Conservation (phyloP, 768 basidiomycete genomes). For the Suillus paluster region DNA sequence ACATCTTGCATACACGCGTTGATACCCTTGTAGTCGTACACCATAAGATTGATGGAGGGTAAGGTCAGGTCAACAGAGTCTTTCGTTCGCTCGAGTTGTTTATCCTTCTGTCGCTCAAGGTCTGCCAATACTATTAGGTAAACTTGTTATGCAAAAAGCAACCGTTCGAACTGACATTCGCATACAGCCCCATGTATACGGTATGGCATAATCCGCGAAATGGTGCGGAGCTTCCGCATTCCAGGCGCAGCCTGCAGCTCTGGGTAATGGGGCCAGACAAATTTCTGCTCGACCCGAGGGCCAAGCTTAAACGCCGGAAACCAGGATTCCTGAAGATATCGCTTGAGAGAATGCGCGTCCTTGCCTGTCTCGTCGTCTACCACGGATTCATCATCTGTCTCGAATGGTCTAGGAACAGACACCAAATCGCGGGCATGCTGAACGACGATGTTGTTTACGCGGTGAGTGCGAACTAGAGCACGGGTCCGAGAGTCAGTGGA, state of each 20-base stretch:
- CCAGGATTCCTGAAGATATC: conserved; percentile 17
- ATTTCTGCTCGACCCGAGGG: not conserved
- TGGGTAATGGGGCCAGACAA: conserved; percentile 13
- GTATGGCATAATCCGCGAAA: conserved; percentile 8
- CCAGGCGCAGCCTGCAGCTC: conserved; percentile 5
- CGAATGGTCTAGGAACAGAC: not conserved
- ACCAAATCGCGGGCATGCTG: not conserved
- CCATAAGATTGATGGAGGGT: not conserved
- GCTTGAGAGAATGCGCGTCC: not conserved
- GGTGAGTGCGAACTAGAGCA: not conserved
- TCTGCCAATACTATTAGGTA: not conserved
- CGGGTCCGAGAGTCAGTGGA: not conserved
- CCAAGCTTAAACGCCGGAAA: conserved; percentile 15
- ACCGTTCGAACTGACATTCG: conserved; percentile 1
- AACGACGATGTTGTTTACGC: not conserved
- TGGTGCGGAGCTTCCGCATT: conserved; percentile 13
- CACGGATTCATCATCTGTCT: not conserved
- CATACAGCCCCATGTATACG: not conserved
- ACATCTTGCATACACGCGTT: not conserved
- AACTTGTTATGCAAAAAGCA: not conserved
- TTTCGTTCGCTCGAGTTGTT: not conserved
- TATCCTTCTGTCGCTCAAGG: not conserved
- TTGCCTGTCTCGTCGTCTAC: no score
- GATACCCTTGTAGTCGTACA: not conserved
- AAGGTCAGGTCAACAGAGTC: conserved; percentile 5